Evolutionary conservation across 2,329 filamentous ascomycete species (phyloP).

Genomic region (Exophiala oligosperma): DNA sequence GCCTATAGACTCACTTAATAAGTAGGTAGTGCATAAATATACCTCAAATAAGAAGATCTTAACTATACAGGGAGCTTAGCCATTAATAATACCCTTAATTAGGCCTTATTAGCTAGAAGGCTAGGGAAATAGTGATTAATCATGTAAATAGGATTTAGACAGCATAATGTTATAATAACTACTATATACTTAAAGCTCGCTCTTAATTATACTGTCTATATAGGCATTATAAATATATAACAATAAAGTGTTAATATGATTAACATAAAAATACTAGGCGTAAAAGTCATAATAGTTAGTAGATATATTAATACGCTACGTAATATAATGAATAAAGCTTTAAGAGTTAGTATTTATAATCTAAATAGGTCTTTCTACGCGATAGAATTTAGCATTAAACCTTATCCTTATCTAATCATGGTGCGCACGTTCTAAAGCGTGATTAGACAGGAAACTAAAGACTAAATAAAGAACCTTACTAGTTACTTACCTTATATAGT

Average conservation of each 20-base stretch:
- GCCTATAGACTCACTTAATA: constrained; percentile 85
- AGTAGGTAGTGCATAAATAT: constrained; percentile 91
- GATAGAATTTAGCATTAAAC: constrained; percentile 96
- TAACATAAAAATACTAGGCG: constrained; percentile 94
- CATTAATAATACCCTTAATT: constrained; percentile 97
- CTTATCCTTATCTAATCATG: constrained; percentile 96
- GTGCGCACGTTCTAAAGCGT: constrained; percentile 97
- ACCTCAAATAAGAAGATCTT: constrained; percentile 94
- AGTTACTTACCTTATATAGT: constrained; percentile 93
- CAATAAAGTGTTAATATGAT: constrained; percentile 97
- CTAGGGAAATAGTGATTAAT: constrained; percentile 97
- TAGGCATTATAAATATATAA: constrained; percentile 96
- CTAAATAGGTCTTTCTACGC: constrained; percentile 97
- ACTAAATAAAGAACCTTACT: constrained; percentile 80
- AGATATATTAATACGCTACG: constrained; percentile 80
- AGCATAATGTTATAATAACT: constrained; percentile 96
- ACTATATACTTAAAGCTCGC: constrained; percentile 97
- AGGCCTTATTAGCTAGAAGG: constrained; percentile 80
- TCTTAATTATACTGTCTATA: constrained; percentile 97
- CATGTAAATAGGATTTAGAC: constrained; percentile 93
- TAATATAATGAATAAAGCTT: constrained; percentile 90
- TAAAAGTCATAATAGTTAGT: constrained; percentile 88
- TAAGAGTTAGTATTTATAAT: constrained; percentile 90
- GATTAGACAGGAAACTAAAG: constrained; percentile 91
- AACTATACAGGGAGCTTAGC: constrained; percentile 99